Conservation (phyloP, 2,329 filamentous ascomycete species). For the Didymellaceae sp. region DNA sequence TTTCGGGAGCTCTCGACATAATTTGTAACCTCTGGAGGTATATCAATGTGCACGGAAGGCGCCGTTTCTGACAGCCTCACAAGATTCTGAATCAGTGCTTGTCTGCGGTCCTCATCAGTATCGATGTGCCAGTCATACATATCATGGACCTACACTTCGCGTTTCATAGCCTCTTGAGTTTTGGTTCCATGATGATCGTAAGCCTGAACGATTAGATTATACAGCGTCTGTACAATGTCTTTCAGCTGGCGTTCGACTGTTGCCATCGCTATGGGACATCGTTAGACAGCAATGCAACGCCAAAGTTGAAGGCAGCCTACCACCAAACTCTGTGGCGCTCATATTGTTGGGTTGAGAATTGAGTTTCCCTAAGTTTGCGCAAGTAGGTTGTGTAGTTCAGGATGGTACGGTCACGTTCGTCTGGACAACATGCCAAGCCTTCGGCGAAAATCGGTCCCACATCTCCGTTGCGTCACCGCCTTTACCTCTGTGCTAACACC, state of each 20-base stretch:
- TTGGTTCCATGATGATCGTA: conserved; percentile 65
- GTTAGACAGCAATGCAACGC: background rate
- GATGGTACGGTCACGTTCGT: background rate
- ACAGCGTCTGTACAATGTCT: conserved; percentile 67
- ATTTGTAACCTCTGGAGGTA: conserved; percentile 67
- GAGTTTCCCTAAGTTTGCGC: background rate
- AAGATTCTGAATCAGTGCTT: conserved; percentile 61
- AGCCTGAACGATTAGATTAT: conserved; percentile 64
- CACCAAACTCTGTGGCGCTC: conserved; percentile 1
- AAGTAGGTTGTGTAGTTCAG: background rate
- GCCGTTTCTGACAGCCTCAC: conserved; percentile 59
- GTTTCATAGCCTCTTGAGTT: conserved; percentile 63
- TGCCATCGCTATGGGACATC: conserved; percentile 20
- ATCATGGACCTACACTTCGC: conserved; percentile 58
- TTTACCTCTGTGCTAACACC: conserved; percentile 9
- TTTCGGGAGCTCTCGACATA: conserved; percentile 70
- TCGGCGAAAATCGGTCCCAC: conserved; percentile 21
- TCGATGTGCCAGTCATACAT: background rate
- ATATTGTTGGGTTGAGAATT: background rate
- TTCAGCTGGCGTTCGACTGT: conserved; percentile 60
- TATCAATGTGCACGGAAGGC: conserved; percentile 57
- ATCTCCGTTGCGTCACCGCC: conserved; percentile 27
- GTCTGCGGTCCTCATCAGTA: conserved; percentile 39
- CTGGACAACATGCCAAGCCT: conserved; percentile 22
- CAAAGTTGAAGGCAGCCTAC: background rate